Conservation (phyloP, 768 basidiomycete genomes). For the Lactarius indigo region DNA sequence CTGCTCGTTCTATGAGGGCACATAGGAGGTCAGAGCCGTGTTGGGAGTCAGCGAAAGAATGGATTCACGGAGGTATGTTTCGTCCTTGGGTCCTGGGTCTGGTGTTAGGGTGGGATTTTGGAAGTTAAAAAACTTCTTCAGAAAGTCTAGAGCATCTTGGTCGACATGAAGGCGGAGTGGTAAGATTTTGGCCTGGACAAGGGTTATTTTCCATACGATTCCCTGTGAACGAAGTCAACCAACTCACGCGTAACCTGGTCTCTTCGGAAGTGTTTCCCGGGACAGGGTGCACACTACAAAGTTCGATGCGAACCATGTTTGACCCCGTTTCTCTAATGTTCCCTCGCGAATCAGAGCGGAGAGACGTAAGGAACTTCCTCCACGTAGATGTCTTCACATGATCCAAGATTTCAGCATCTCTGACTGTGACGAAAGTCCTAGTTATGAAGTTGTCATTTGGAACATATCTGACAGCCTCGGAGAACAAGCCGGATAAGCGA, state of each 20-base stretch:
- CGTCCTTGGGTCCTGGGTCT: slow-evolving; percentile 40
- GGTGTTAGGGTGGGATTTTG: slow-evolving; percentile 51
- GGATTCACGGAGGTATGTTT: slow-evolving; percentile 70
- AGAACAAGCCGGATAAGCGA: slow-evolving; percentile 56
- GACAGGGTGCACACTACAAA: slow-evolving; percentile 71
- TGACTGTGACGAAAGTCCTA: slow-evolving; percentile 62
- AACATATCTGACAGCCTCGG: slow-evolving; percentile 64
- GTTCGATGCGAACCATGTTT: slow-evolving; percentile 87
- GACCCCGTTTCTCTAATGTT: slow-evolving; percentile 89
- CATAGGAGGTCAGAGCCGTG: slow-evolving; percentile 3
- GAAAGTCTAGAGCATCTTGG: slow-evolving; percentile 96
- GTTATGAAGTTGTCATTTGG: slow-evolving; percentile 57
- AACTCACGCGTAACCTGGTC: slow-evolving; percentile 68
- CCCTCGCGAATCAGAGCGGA: slow-evolving; percentile 81
- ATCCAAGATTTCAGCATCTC: slow-evolving; percentile 85
- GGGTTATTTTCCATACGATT: slow-evolving; percentile 6
- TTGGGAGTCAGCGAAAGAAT: background rate
- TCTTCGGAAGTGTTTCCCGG: slow-evolving; percentile 68
- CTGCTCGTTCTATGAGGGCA: slow-evolving; percentile 69
- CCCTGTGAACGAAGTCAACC: background rate
- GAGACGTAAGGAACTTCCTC: slow-evolving; percentile 91
- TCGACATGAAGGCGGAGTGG: slow-evolving; percentile 93
- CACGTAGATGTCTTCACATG: slow-evolving; percentile 98
- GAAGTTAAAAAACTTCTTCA: slow-evolving; percentile 96
- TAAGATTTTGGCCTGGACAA: slow-evolving; percentile 73